Evolutionary conservation across 2,329 filamentous ascomycete genomes (phyloP).

Genomic region (Fusarium xylarioides): DNA sequence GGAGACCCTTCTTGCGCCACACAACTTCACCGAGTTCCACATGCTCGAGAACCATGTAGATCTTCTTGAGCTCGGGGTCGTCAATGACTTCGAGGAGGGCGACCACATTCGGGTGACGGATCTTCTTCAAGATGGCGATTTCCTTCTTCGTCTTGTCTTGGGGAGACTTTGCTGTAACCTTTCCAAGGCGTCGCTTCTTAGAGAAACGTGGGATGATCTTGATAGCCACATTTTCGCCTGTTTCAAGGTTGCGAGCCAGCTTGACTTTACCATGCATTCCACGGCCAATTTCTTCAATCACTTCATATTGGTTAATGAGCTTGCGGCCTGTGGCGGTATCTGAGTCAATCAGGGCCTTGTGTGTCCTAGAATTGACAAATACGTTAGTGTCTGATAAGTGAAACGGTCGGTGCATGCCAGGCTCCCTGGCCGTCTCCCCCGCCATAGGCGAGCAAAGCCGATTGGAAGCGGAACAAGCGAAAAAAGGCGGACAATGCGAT

Average conservation of each 20-base stretch:
- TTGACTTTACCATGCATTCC: constrained; percentile 99
- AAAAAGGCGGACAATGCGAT: not conserved
- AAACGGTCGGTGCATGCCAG: constrained; percentile 11
- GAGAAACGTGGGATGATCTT: constrained; percentile 98
- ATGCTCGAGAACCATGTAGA: constrained; percentile 97
- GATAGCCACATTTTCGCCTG: constrained; percentile 86
- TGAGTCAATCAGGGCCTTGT: constrained; percentile 90
- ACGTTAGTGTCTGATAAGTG: constrained; percentile 27
- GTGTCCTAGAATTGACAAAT: constrained; percentile 66
- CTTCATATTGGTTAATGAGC: constrained; percentile 96
- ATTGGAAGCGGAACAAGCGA: constrained; percentile 1
- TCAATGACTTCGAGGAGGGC: constrained; percentile 96
- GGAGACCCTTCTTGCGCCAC: constrained; percentile 89
- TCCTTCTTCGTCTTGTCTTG: constrained; percentile 91
- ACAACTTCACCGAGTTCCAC: constrained; percentile 93
- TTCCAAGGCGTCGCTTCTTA: constrained; percentile 90
- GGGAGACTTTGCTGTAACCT: constrained; percentile 71
- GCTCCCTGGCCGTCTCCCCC: constrained; percentile 14
- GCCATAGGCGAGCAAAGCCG: constrained; percentile 6
- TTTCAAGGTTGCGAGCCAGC: constrained; percentile 82
- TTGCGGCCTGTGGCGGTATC: constrained; percentile 92
- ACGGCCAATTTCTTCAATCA: constrained; percentile 94
- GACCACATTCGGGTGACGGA: constrained; percentile 96
- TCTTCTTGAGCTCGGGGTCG: constrained; percentile 94
- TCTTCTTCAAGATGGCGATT: constrained; percentile 98